A percentile compares a stretch with the other conserved stretches of the same genome.
These are phyloP conservation scores for Leccinum subrobustum DNA, from an alignment of 1,284 basidiomycete genomes.

Conservation along the genomic window DNA sequence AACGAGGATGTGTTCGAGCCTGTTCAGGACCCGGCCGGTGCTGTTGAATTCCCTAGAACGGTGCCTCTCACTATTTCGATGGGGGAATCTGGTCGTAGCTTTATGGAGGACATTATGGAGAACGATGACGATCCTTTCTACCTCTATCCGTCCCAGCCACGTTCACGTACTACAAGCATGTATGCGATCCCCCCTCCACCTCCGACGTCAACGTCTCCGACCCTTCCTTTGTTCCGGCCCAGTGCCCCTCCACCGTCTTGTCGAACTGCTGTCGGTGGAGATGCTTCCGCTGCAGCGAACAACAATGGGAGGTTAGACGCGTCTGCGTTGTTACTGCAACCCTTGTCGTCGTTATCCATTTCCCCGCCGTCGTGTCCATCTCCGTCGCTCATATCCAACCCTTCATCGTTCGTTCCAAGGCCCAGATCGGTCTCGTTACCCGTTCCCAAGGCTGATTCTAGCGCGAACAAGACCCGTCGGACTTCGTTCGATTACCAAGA, in stretches of 20 bases:
- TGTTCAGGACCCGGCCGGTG: background rate
- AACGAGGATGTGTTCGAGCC: conserved; percentile 19
- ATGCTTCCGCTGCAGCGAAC: background rate
- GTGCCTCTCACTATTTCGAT: background rate
- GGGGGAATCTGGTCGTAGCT: conserved; percentile 2
- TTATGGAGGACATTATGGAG: conserved; percentile 6
- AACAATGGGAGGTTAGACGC: conserved; percentile 15
- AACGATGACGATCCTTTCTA: conserved; percentile 29
- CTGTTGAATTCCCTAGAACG: conserved; percentile 22
- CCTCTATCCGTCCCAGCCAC: conserved; percentile 19
- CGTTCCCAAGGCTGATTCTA: background rate
- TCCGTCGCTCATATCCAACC: conserved; percentile 6
- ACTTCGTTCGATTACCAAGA: conserved; percentile 15
- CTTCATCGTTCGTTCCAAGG: conserved; percentile 17
- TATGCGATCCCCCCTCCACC: conserved; percentile 12
- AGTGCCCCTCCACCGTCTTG: conserved; percentile 28
- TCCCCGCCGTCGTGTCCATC: conserved; percentile 9
- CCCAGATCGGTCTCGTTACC: conserved; percentile 28
- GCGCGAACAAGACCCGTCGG: conserved; percentile 11
- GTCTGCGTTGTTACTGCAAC: conserved; percentile 32
- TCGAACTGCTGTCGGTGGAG: conserved; percentile 10
- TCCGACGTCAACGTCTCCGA: conserved; percentile 4
- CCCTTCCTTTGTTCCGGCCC: conserved; percentile 24
- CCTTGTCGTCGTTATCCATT: conserved; percentile 20
- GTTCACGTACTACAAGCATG: conserved; percentile 35